Evolutionary conservation across 108 stramenopile genomes (phyloP).

Genomic region (Seminavis robusta): DNA sequence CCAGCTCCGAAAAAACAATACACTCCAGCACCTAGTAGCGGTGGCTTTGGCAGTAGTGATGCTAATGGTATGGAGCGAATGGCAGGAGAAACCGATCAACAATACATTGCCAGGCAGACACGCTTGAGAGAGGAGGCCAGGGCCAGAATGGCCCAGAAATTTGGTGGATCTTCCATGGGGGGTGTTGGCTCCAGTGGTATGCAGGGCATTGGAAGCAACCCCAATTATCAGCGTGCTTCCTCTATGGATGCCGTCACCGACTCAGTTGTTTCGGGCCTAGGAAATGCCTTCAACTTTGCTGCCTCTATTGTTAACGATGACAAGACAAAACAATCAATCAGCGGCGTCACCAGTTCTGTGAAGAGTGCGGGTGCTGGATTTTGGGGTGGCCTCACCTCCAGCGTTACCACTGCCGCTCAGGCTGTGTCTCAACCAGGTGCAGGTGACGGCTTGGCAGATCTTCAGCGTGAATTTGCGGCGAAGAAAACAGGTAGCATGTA

Average conservation of each 20-base stretch:
- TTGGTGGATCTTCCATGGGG: slow-evolving; percentile 56
- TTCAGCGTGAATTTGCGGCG: slow-evolving; percentile 68
- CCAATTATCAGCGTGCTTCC: slow-evolving; percentile 54
- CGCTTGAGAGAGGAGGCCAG: slow-evolving; percentile 80
- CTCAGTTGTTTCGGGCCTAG: slow-evolving; percentile 47
- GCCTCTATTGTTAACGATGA: slow-evolving; percentile 42
- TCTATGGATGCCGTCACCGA: slow-evolving; percentile 37
- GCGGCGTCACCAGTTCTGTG: slow-evolving; percentile 24
- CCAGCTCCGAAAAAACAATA: slow-evolving; percentile 20
- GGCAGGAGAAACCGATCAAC: slow-evolving; percentile 82
- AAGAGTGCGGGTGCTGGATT: slow-evolving; percentile 23
- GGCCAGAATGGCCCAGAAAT: slow-evolving; percentile 85
- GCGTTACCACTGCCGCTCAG: slow-evolving; percentile 49
- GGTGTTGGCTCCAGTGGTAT: slow-evolving; percentile 56
- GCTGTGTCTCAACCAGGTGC: slow-evolving; percentile 56
- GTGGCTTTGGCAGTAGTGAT: slow-evolving; percentile 51
- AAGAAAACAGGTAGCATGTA: slow-evolving; percentile 68
- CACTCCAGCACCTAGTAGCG: slow-evolving; percentile 52
- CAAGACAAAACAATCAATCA: slow-evolving; percentile 23
- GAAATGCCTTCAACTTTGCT: slow-evolving; percentile 38
- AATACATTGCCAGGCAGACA: slow-evolving; percentile 91
- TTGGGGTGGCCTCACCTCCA: slow-evolving; percentile 66
- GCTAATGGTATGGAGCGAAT: slow-evolving; percentile 45
- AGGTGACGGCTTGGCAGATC: slow-evolving; percentile 58
- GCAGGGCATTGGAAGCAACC: slow-evolving; percentile 78